Evolutionary conservation across 2,329 filamentous ascomycete genomes (phyloP).

Genomic region (Emergomyces pasteurianus): DNA sequence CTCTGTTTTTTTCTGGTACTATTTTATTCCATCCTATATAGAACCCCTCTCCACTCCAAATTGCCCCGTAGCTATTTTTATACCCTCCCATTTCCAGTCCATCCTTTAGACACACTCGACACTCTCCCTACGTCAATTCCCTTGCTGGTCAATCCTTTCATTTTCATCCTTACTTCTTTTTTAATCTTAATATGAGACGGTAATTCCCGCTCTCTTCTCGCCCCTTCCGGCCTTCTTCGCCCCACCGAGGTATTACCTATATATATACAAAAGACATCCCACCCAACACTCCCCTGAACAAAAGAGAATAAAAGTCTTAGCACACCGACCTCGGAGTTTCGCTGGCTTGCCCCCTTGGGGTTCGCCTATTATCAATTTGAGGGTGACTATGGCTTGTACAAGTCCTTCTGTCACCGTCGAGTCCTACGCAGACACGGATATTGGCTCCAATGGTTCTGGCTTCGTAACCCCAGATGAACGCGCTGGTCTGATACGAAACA

Average conservation of each 20-base stretch:
- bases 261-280: background rate
- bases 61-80: background rate
- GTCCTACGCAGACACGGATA: slow-evolving; percentile 19
- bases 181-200: background rate
- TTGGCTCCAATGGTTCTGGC: slow-evolving; percentile 12
- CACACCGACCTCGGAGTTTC: background rate
- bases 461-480: slow-evolving; percentile 22
- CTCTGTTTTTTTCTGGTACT: background rate
- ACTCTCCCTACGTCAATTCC: slow-evolving; percentile 2
- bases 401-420: slow-evolving; percentile 30
- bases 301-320: background rate
- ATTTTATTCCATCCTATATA: background rate
- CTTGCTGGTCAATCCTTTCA: slow-evolving; percentile 2
- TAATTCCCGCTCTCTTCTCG: background rate
- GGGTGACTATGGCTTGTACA: slow-evolving; percentile 26
- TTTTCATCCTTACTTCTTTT: background rate
- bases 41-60: slow-evolving; percentile 5
- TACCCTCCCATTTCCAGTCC: background rate
- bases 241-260: background rate
- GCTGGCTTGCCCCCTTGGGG: background rate
- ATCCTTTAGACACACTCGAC: background rate
- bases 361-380: slow-evolving; percentile 1
- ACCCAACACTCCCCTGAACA: background rate
- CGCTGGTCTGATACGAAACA: slow-evolving; percentile 25
- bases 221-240: background rate